These are phyloP conservation scores for Calonectria pteridis DNA, from an alignment of 2,329 filamentous ascomycete species.

Conservation along the genomic window DNA sequence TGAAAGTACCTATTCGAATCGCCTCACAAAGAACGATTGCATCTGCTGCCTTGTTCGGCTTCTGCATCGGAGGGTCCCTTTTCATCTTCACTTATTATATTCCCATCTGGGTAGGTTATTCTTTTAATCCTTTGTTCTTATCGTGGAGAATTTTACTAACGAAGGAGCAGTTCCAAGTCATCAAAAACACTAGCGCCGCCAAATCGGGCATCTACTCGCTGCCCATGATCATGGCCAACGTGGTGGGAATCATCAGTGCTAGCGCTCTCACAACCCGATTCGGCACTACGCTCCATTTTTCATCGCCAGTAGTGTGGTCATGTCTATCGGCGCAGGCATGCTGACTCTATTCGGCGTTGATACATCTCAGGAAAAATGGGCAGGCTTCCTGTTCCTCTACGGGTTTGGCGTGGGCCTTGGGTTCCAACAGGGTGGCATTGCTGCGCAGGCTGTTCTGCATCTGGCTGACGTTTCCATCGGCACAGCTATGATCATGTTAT, in stretches of 20 bases:
- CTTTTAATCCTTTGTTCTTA: not conserved
- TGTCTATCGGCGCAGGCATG: constrained; percentile 15
- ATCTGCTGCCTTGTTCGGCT: constrained; percentile 11
- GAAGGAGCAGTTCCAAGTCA: not conserved
- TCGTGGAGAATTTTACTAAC: not conserved
- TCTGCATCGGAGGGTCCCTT: constrained; percentile 16
- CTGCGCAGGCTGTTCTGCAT: constrained; percentile 14
- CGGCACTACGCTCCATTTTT: constrained; percentile 21
- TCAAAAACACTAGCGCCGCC: not conserved
- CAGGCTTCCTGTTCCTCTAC: constrained; percentile 7
- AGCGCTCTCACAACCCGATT: not conserved
- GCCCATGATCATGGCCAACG: constrained; percentile 12
- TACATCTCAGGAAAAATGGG: constrained; percentile 5
- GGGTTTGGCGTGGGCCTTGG: constrained; percentile 14
- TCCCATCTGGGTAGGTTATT: constrained; percentile 16
- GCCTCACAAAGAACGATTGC: constrained; percentile 12
- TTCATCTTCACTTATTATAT: constrained; percentile 20
- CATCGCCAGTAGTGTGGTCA: constrained; percentile 2
- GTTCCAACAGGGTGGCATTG: constrained; percentile 14
- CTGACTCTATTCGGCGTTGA: constrained; percentile 1
- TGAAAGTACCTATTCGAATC: constrained; percentile 17
- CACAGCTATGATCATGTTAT: constrained; percentile 15
- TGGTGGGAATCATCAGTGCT: constrained; percentile 1
- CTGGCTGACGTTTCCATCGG: constrained; percentile 14
- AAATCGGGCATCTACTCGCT: constrained; percentile 14